phyloP scores from a whole-genome alignment of 306 rosid genomes.

The Castanea sativa region DNA sequence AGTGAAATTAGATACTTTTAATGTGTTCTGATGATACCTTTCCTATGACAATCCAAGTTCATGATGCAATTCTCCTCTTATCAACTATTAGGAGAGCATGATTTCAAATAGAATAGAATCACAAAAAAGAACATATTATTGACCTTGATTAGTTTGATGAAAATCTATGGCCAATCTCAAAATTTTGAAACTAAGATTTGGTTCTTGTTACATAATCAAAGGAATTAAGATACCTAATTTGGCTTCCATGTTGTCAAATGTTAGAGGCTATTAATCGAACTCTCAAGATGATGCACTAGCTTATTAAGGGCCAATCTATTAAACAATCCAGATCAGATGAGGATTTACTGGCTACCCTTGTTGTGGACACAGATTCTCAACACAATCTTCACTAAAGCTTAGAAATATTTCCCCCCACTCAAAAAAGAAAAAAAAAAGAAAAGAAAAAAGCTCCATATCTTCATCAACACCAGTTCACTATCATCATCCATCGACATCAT shows the following conservation, averaged over 20 bases:
- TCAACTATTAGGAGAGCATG: too few relatives aligned
- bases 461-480: conserved; percentile 9
- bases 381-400: conserved; percentile 24
- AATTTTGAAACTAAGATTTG: too few relatives aligned
- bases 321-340: conserved; percentile 28
- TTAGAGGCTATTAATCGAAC: conserved; percentile 51
- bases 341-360: conserved; percentile 24
- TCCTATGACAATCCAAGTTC: too few relatives aligned
- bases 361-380: conserved; percentile 37
- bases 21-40: too few relatives aligned
- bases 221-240: conserved; percentile 8
- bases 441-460: neutral
- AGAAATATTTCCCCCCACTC: conserved; percentile 10
- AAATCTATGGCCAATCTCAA: too few relatives aligned
- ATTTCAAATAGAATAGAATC: too few relatives aligned
- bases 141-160: too few relatives aligned
- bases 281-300: conserved; percentile 20
- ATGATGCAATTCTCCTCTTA: too few relatives aligned
- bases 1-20: too few relatives aligned
- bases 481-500: conserved; percentile 48
- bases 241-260: conserved; percentile 38
- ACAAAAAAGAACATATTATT: too few relatives aligned
- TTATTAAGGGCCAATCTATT: conserved; percentile 37
- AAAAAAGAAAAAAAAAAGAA: too few relatives aligned
- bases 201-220: too few relatives aligned